These are phyloP conservation scores for Rubia peregrina DNA, from an alignment of 305 asterid species.

Conservation along the genomic window DNA sequence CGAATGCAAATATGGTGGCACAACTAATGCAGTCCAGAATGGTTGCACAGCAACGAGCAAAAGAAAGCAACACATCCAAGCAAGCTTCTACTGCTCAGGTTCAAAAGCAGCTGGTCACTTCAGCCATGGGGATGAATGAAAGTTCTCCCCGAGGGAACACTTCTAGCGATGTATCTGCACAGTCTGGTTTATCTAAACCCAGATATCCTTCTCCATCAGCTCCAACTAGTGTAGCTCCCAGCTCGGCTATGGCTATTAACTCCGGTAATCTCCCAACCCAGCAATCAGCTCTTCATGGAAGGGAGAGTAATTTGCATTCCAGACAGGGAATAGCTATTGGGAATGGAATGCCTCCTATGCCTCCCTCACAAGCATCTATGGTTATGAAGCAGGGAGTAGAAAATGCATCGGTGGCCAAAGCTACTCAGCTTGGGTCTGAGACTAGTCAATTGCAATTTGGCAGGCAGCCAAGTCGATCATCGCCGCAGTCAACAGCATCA, in stretches of 20 bases:
- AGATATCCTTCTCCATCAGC: constrained; percentile 58
- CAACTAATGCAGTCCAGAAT: constrained; percentile 89
- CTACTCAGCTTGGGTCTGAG: constrained; percentile 41
- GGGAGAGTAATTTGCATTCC: constrained; percentile 67
- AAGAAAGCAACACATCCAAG: constrained; percentile 46
- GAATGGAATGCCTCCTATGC: constrained; percentile 57
- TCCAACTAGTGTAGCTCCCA: constrained; percentile 41
- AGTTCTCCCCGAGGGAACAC: constrained; percentile 78
- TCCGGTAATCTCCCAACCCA: constrained; percentile 45
- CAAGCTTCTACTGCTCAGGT: constrained; percentile 45
- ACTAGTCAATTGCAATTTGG: constrained; percentile 49
- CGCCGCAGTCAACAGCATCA: constrained; percentile 51
- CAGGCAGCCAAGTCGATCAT: constrained; percentile 52
- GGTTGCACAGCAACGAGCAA: constrained; percentile 65
- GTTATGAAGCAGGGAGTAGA: constrained; percentile 67
- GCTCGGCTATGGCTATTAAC: constrained; percentile 37
- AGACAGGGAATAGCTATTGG: constrained; percentile 58
- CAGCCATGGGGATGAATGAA: constrained; percentile 64
- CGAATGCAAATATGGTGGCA: constrained; percentile 69
- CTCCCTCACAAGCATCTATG: constrained; percentile 46
- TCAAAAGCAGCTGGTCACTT: constrained; percentile 58
- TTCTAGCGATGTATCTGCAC: constrained; percentile 77
- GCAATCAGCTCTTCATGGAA: constrained; percentile 53
- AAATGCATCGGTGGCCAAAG: constrained; percentile 39
- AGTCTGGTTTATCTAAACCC: constrained; percentile 74